Base-by-base conservation (phyloP, 2,329 filamentous ascomycete species). In the Fusarium sp. region DNA sequence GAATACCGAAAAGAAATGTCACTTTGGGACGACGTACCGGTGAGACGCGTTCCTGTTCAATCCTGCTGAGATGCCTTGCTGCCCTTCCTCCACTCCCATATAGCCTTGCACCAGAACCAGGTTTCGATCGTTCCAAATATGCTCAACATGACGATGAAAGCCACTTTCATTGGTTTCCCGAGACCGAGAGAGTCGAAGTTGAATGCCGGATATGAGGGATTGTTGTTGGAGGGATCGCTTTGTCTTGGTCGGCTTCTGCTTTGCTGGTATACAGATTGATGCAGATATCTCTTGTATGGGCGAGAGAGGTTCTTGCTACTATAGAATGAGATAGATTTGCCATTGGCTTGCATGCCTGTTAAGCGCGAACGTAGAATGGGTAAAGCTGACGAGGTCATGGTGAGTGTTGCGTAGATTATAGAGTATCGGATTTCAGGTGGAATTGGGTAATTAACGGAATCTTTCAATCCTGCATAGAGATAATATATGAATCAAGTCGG, bases 41-140 rank as follows among this genome's bases (percentile, higher is more conserved):
- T 12, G 10, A n/a, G 18, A 37, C 9, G 34, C 18, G 34, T n/a
- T 37, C 10, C 12, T 18, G n/a, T 14, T 14, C 18, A 47, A 47
- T n/a, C 9, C 13, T 30, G 9, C n/a, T 29, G 45, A 14, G 47
- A 4, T 24, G 25, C n/a, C 13, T 47, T 30, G 1, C 34, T 27
- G 2, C 69, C 60, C 27, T 75, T 72, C 71, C 72, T 73, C 77
- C 76, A 79, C 7, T 64, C 58, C 74, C 74, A 76, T 2, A 77
- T 71, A 3, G 75, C 70, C 54, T 79, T 74, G 42, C 74, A 76
- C 60, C 74, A 80, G 29, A 78, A 67, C 75, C 76, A 79, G 1
- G 77, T 77, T 56, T 80, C 77, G 8, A 79, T 74, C 2, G 76
- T 79, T 24, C 77, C 78, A 25, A 78, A 74, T 14, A 79, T 70